A percentile compares a stretch with the other conserved stretches of the same genome.
These are phyloP conservation scores for Tinospora cordifolia DNA, from an alignment of 164 flowering plant genomes.

Conservation along the genomic window DNA sequence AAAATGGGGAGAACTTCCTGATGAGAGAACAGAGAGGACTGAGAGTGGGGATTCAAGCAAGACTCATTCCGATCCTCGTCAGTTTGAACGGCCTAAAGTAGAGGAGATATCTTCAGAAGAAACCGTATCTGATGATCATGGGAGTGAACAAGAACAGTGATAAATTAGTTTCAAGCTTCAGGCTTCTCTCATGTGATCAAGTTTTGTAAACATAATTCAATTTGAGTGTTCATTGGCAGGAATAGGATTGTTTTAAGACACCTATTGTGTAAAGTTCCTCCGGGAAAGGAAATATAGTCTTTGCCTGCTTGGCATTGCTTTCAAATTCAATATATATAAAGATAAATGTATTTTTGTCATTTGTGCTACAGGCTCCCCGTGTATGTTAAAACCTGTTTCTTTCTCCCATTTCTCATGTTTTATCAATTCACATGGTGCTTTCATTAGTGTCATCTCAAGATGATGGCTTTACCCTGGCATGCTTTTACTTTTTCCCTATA, in stretches of 20 bases:
- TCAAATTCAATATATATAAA: background rate
- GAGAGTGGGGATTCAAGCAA: slow-evolving; percentile 52
- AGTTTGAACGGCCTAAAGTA: slow-evolving; percentile 19
- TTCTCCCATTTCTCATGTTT: background rate
- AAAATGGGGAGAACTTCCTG: slow-evolving; percentile 10
- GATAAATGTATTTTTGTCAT: background rate
- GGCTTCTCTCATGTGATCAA: slow-evolving; percentile 16
- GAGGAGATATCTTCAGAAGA: slow-evolving; percentile 56
- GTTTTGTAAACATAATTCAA: slow-evolving; percentile 45
- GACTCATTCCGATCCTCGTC: slow-evolving; percentile 38
- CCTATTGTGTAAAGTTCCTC: slow-evolving; percentile 37
- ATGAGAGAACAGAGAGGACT: slow-evolving; percentile 17
- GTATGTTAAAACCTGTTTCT: background rate
- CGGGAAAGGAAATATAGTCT: slow-evolving; percentile 28
- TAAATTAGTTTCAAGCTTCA: slow-evolving; percentile 14
- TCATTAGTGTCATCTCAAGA: background rate
- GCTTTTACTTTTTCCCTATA: background rate
- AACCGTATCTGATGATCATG: slow-evolving; percentile 51
- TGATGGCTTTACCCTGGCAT: too few species aligned
- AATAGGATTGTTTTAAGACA: slow-evolving; percentile 26
- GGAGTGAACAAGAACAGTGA: slow-evolving; percentile 27
- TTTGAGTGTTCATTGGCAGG: slow-evolving; percentile 24
- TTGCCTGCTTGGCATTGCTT: slow-evolving; percentile 16
- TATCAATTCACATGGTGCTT: background rate
- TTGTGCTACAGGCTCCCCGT: background rate